Percentiles rank a stretch among this genome's conserved stretches.
Evolutionary conservation across 2,329 filamentous ascomycete genomes (phyloP).

Genomic region (Fusarium beomiforme): DNA sequence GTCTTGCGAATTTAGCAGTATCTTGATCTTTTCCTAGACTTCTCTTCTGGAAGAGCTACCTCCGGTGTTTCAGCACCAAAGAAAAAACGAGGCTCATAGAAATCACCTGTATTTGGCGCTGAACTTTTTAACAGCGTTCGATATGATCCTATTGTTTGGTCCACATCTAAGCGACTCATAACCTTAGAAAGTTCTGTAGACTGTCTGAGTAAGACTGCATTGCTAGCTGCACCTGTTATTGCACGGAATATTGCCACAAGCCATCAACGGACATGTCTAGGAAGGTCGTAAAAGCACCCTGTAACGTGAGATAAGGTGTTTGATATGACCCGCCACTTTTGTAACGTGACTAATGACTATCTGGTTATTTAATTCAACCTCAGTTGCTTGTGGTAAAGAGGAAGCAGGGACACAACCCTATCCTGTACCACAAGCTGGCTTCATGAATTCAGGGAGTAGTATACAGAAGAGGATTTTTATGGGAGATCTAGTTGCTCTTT

Average conservation of each 20-base stretch:
- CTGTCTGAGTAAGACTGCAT: not conserved
- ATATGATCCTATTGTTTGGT: not conserved
- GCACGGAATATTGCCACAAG: not conserved
- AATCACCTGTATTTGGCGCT: too few relatives aligned
- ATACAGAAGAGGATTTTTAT: not conserved
- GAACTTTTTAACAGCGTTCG: not conserved
- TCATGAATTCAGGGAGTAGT: not conserved
- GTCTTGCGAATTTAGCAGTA: not conserved
- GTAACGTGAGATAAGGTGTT: not conserved
- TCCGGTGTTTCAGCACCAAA: not conserved
- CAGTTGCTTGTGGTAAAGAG: not conserved
- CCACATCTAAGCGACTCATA: not conserved
- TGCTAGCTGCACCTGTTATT: constrained; percentile 3
- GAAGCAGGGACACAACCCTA: not conserved
- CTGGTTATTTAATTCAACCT: not conserved
- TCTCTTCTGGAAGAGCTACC: constrained; percentile 26
- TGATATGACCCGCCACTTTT: constrained; percentile 6
- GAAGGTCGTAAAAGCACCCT: constrained; percentile 1
- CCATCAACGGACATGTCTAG: not conserved
- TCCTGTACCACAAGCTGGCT: not conserved
- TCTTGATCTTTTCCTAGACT: constrained; percentile 40
- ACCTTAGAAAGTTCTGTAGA: not conserved
- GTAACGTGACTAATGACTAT: not conserved
- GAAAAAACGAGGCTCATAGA: not conserved
- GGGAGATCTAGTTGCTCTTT: not conserved